phyloP scores from a whole-genome alignment of 176 grass and related monocot genomes.

The Oryza glumipatula region DNA sequence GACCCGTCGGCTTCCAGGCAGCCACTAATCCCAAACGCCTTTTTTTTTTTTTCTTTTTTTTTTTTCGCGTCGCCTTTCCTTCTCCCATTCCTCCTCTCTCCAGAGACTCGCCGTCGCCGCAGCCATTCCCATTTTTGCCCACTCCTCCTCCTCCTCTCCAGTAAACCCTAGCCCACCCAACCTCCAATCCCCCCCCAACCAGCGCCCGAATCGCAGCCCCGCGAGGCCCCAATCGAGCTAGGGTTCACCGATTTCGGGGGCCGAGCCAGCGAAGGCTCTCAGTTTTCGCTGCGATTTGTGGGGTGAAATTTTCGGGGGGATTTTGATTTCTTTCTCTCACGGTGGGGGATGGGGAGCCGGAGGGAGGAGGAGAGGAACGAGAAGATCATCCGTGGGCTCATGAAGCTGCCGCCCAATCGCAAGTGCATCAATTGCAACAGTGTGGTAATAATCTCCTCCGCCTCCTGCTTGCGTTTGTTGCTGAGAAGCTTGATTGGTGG shows the following conservation, averaged over 20 bases:
- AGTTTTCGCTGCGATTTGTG: not conserved
- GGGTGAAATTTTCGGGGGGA: conserved; percentile 21
- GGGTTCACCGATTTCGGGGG: conserved; percentile 44
- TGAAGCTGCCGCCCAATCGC: conserved; percentile 98
- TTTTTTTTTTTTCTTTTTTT: conserved; percentile 31
- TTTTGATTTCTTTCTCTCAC: not conserved
- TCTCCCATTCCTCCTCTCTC: conserved; percentile 25
- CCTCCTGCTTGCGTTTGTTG: conserved; percentile 14
- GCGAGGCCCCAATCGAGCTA: conserved; percentile 34
- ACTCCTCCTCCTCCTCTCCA: conserved; percentile 37
- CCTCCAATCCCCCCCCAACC: conserved; percentile 34
- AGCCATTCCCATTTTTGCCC: conserved; percentile 42
- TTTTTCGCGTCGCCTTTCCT: conserved; percentile 45
- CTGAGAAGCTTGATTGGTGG: conserved; percentile 27
- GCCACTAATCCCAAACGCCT: conserved; percentile 58
- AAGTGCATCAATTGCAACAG: conserved; percentile 98
- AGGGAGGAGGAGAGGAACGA: conserved; percentile 95
- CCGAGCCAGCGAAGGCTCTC: conserved; percentile 7
- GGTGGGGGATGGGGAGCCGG: conserved; percentile 77
- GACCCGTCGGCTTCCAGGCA: conserved; percentile 47
- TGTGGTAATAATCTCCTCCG: conserved; percentile 59
- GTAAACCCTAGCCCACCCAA: conserved; percentile 68
- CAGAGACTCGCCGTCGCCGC: conserved; percentile 48
- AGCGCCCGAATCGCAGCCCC: conserved; percentile 26
- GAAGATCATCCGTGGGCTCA: conserved; percentile 97